A percentile compares a stretch with the other conserved stretches of the same genome.
These are phyloP conservation scores for Yamadazyma nakazawae DNA, from an alignment of 805 yeast genomes.

Conservation along the genomic window DNA sequence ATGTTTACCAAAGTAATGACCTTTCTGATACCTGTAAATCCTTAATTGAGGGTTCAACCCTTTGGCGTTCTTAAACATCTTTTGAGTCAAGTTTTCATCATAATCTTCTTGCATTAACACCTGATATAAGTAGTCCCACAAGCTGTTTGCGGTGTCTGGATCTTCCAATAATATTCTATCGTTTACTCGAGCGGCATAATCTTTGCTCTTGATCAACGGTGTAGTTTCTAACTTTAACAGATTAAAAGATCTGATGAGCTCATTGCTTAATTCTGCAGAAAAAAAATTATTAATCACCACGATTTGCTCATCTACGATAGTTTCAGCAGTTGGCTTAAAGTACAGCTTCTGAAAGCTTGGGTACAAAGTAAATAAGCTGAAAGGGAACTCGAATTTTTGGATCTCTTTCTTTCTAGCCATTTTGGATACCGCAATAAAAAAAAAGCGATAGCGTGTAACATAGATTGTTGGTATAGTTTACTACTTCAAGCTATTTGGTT, in stretches of 20 bases:
- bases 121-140: conserved; percentile 43
- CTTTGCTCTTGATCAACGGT: conserved; percentile 45
- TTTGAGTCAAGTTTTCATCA: conserved; percentile 21
- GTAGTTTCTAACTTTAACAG: conserved; percentile 41
- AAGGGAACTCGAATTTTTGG: conserved; percentile 16
- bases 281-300: conserved; percentile 40
- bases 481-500: too few relatives aligned
- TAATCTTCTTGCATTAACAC: conserved; percentile 26
- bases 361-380: conserved; percentile 13
- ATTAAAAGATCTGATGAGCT: conserved; percentile 33
- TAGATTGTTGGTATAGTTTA: too few relatives aligned
- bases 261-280: conserved; percentile 34
- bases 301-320: conserved; percentile 34
- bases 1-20: conserved; percentile 59
- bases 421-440: neutral
- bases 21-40: conserved; percentile 51
- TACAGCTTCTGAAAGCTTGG: conserved; percentile 15
- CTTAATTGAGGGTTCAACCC: conserved; percentile 57
- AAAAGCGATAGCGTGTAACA: too few relatives aligned
- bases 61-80: conserved; percentile 34
- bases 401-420: conserved; percentile 6
- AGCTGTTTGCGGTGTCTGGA: conserved; percentile 27
- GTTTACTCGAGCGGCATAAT: conserved; percentile 56
- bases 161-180: conserved; percentile 48
- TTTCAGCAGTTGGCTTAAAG: conserved; percentile 22